Evolutionary conservation across 495 filamentous ascomycete species (phyloP), one percentile per base, ranked within the genome.

Genomic region (Penicillium roqueforti): DNA sequence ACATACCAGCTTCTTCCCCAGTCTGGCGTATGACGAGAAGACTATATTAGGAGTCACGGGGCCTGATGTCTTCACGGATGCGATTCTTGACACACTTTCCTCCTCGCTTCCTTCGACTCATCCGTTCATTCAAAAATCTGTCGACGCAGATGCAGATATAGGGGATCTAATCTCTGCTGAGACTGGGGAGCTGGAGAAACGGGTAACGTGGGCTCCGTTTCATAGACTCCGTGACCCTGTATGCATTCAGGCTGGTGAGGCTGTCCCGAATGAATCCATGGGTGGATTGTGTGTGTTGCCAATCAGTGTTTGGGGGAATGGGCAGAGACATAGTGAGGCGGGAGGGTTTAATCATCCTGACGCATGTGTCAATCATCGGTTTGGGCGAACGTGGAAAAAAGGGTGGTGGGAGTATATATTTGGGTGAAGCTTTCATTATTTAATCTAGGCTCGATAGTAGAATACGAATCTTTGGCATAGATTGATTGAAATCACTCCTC

Each of bases 121-220:
- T 42, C 53, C 47, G 7, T 32, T 77, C 9, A 25, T 74, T 8
- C 26, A 53, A 8, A 8, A 48, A 13, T 76, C 73, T 4, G 45
- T 69, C 9, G 39, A 59, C 9, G 51, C 65, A 14, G 69, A 75
- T 59, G 36, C 26, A 2, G 63, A 46, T 0, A 49, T 73, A 20
- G 68, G 65, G 7, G 64, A 69, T 23, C 52, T 71, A 1, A 9
- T 63, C 29, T 40, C 37, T 7, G 54, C 55, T 1, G 23, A 54
- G 7, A 38, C 32, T 23, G 13, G 20, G 23, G 14, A 39, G 23
- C 0, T n/a, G 8, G 0, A 39, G 6, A 41, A 57, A 20, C 67
- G 69, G 3, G 70, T 78, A 7, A 71, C 73, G 1, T 78, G 73
- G 73, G 72, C 70, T 0, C 73, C 73, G 6, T 76, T 78, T 29